These are phyloP conservation scores for Huntiella omanensis DNA, from an alignment of 2,329 filamentous ascomycete species.

Conservation along the genomic window DNA sequence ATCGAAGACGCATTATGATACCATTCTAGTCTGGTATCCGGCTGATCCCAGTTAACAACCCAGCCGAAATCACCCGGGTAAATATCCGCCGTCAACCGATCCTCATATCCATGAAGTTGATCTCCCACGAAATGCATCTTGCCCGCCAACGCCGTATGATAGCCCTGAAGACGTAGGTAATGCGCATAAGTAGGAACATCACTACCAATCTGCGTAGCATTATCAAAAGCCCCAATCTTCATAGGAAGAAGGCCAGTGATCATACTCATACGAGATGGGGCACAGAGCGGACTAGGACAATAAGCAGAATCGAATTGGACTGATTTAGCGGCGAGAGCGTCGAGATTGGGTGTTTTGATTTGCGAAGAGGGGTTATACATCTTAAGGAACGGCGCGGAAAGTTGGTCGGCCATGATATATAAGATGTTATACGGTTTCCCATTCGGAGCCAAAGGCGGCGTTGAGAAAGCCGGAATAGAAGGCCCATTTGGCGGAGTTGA, in stretches of 20 bases:
- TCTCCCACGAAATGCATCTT: constrained; percentile 98
- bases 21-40: constrained; percentile 72
- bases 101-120: constrained; percentile 86
- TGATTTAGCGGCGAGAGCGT: constrained; percentile 59
- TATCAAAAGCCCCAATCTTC: constrained; percentile 83
- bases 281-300: constrained; percentile 83
- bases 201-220: constrained; percentile 65
- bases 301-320: constrained; percentile 90
- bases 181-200: constrained; percentile 85
- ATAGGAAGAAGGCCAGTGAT: constrained; percentile 82
- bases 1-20: constrained; percentile 94
- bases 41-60: constrained; percentile 90
- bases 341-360: constrained; percentile 83
- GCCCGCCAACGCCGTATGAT: constrained; percentile 76
- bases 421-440: constrained; percentile 24
- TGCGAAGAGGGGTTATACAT: constrained; percentile 79
- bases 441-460: constrained; percentile 7
- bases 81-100: constrained; percentile 82
- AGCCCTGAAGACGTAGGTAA: constrained; percentile 67
- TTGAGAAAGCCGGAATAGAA: not conserved
- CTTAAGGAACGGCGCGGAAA: constrained; percentile 75
- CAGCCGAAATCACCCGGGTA: constrained; percentile 90
- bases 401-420: constrained; percentile 94
- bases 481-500: not conserved
- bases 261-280: constrained; percentile 84